Conservation (phyloP, 495 filamentous ascomycete genomes). For the Hypoxylon trugodes region DNA sequence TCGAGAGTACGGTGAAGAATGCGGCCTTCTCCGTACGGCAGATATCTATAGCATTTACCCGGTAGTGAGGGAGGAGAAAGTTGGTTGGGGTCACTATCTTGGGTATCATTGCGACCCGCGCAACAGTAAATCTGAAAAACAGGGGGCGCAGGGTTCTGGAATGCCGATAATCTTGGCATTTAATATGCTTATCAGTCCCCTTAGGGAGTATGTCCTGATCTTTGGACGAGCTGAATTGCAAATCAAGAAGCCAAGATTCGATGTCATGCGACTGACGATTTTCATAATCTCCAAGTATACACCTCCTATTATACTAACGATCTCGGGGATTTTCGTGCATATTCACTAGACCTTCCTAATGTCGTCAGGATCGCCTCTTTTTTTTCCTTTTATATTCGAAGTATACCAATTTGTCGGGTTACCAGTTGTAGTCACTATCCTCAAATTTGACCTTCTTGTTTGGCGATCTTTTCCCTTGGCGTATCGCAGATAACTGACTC, state of each 20-base stretch:
- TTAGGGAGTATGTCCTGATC: constrained; percentile 24
- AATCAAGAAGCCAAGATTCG: constrained; percentile 16
- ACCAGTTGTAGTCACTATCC: constrained; percentile 21
- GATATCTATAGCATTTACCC: constrained; percentile 29
- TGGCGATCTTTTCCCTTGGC: constrained; percentile 22
- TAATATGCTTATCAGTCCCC: constrained; percentile 30
- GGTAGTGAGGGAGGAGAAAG: constrained; percentile 18
- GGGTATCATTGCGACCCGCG: constrained; percentile 25
- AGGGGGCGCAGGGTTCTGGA: constrained; percentile 26
- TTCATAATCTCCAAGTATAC: not conserved
- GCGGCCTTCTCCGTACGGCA: constrained; percentile 10
- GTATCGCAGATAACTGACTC: constrained; percentile 1
- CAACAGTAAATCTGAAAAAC: constrained; percentile 24
- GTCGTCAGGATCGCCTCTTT: constrained; percentile 17
- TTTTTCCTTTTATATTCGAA: constrained; percentile 12
- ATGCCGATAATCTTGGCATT: constrained; percentile 27
- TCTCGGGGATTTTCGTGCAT: constrained; percentile 8
- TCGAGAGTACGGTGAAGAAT: constrained; percentile 1
- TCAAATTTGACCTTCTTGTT: constrained; percentile 24
- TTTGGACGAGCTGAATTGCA: constrained; percentile 34
- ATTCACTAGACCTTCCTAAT: constrained; percentile 34
- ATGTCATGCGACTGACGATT: constrained; percentile 22
- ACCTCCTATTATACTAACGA: too few species aligned
- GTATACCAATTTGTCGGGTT: constrained; percentile 24
- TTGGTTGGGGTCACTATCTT: constrained; percentile 12